Evolutionary conservation across 352 stramenopile genomes (phyloP), one percentile per base, ranked within the genome.

Genomic region (Pythium aquatile): DNA sequence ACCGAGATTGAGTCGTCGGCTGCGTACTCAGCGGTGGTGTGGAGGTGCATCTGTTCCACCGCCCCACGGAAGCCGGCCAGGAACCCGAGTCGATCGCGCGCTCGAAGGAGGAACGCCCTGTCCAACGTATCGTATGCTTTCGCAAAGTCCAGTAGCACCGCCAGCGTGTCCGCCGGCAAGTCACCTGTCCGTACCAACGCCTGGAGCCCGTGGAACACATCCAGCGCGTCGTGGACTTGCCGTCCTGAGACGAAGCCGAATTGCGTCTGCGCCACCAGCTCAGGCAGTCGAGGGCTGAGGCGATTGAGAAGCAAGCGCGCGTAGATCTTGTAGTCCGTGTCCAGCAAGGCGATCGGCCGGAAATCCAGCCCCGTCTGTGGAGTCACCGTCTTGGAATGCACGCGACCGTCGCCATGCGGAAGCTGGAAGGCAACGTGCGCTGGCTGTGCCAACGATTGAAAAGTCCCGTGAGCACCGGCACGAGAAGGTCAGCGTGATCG

Each of bases 101-200:
- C 54, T 5, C 5, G 32, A 0, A 53, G 16, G 0, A 63, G 42
- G 14, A 63, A 63, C 3, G 2, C 5, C 0, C 57, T 24, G 17
- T 55, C 57, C 16, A 63, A 29, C 3, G 57, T 55, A 24, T 63
- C 57, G 33, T 63, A 55, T 0, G 57, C 40, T n/a, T 63, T 63
- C 8, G 26, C 57, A 2, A 55, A 63, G 24, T 54, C 44, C 5
- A 55, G 42, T 6, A 61, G 37, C 3, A 61, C 39, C 11, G 55
- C 55, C 20, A 52, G 0, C 2, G 35, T 10, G 1, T 3, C 9
- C 2, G n/a, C 7, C 2, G 37, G n/a, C 10, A 16, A 17, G 1
- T 10, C 16, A 3, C 17, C 17, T 2, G 4, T 0, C 5, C 28
- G 14, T 0, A 44, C 51, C 2, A 52, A 4, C 17, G 14, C 4